These are phyloP conservation scores for Lactarius vividus DNA, from an alignment of 768 basidiomycete species.

Conservation along the genomic window DNA sequence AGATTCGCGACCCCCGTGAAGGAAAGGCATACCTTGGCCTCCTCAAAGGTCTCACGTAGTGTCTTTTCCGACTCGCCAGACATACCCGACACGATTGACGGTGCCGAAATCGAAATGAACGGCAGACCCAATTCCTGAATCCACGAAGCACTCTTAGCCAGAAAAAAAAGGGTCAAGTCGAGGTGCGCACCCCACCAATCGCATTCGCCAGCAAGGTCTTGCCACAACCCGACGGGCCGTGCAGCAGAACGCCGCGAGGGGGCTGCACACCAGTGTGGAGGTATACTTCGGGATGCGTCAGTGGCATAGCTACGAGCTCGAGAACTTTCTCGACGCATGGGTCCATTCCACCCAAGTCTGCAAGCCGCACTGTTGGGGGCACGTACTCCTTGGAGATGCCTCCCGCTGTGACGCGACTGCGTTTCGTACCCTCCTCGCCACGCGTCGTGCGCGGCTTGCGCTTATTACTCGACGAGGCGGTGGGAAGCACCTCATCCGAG, in stretches of 20 bases:
- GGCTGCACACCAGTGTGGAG: constrained; percentile 89
- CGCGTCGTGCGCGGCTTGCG: constrained; percentile 61
- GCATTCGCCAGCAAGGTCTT: constrained; percentile 95
- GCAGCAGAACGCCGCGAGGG: constrained; percentile 86
- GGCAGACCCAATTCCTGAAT: constrained; percentile 85
- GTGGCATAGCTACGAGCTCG: constrained; percentile 93
- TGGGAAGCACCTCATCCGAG: constrained; percentile 25
- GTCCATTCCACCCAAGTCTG: constrained; percentile 87
- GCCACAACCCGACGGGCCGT: constrained; percentile 96
- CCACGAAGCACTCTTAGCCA: neutral
- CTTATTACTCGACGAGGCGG: constrained; percentile 51
- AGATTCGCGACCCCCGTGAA: neutral
- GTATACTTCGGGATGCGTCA: constrained; percentile 95
- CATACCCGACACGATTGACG: constrained; percentile 69
- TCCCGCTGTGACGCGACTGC: constrained; percentile 39
- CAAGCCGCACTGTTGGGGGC: constrained; percentile 72
- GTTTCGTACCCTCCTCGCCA: constrained; percentile 56
- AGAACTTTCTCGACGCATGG: constrained; percentile 87
- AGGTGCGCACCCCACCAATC: constrained; percentile 78
- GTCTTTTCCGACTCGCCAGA: constrained; percentile 95
- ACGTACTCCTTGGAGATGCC: constrained; percentile 58
- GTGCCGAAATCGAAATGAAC: constrained; percentile 92
- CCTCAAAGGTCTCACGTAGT: constrained; percentile 92
- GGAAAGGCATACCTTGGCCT: constrained; percentile 73
- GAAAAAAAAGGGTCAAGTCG: neutral